phyloP scores from a whole-genome alignment of 495 filamentous ascomycete genomes.

The Massariosphaeria phaeospora region DNA sequence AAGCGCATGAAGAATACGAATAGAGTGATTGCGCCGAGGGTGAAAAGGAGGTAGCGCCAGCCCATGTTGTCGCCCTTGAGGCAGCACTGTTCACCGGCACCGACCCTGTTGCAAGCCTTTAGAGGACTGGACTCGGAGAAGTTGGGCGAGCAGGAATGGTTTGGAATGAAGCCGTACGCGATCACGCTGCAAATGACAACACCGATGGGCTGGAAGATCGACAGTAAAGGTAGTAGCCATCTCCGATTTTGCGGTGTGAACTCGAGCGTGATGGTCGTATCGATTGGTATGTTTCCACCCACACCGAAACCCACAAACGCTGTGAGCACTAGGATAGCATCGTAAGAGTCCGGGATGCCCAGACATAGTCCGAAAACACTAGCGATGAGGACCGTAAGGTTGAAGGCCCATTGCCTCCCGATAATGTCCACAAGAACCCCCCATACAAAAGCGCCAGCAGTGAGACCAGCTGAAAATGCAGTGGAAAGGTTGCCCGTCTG shows the following conservation, averaged over 20 bases:
- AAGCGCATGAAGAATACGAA: constrained; percentile 46
- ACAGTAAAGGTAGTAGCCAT: constrained; percentile 46
- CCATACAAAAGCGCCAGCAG: constrained; percentile 45
- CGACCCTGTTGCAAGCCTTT: constrained; percentile 38
- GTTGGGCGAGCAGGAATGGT: constrained; percentile 41
- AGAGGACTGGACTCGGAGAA: constrained; percentile 35
- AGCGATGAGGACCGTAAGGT: constrained; percentile 46
- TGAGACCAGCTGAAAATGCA: constrained; percentile 30
- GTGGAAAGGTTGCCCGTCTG: constrained; percentile 24
- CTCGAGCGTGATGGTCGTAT: constrained; percentile 48
- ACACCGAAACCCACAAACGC: constrained; percentile 48
- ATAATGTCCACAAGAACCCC: constrained; percentile 50
- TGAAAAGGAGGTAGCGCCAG: constrained; percentile 53
- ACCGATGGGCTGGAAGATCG: constrained; percentile 48
- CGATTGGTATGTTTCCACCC: constrained; percentile 51
- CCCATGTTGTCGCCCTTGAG: constrained; percentile 48
- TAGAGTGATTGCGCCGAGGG: constrained; percentile 43
- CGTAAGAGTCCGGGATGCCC: constrained; percentile 43
- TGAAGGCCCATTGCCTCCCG: constrained; percentile 49
- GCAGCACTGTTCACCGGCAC: constrained; percentile 36
- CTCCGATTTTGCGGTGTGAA: constrained; percentile 49
- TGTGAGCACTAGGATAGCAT: constrained; percentile 43
- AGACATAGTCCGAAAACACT: constrained; percentile 46
- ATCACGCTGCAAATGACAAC: constrained; percentile 45
- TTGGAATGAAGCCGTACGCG: constrained; percentile 48